Evolutionary conservation across 805 yeast genomes (phyloP).

Genomic region (Hanseniaspora lindneri): DNA sequence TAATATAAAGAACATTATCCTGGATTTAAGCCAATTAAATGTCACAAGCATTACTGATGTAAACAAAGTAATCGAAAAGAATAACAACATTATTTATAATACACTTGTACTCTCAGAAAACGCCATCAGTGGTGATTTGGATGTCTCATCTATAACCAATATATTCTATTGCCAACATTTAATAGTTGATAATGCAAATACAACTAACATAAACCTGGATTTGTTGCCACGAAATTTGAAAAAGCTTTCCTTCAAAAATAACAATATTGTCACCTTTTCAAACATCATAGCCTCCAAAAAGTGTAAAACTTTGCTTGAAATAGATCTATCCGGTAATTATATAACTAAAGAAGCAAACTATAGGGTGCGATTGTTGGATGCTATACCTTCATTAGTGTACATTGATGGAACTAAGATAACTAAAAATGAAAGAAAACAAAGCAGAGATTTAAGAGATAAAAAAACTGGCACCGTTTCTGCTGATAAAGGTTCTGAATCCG

Average conservation of each 20-base stretch:
- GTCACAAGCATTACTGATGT: neutral
- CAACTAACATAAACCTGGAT: neutral
- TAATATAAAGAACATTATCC: neutral
- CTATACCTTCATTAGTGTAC: conserved; percentile 4
- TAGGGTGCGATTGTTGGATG: neutral
- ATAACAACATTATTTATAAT: neutral
- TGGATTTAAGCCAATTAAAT: conserved; percentile 1
- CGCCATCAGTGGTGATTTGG: neutral
- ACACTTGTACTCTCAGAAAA: conserved; percentile 3
- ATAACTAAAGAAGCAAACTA: neutral
- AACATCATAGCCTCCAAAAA: neutral
- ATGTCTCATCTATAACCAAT: neutral
- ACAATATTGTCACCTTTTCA: neutral
- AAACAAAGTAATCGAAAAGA: neutral
- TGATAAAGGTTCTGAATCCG: conserved; percentile 17
- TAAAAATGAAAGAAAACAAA: conserved; percentile 2
- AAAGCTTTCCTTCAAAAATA: neutral
- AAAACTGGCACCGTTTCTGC: conserved; percentile 16
- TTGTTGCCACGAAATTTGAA: neutral
- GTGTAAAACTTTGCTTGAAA: conserved; percentile 5
- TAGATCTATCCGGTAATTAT: neutral
- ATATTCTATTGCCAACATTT: neutral
- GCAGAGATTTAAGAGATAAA: conserved; percentile 20
- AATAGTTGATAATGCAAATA: neutral
- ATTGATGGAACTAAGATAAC: conserved; percentile 1